phyloP scores from a whole-genome alignment of 768 basidiomycete species.

The Boletus rufocinnamomeus region DNA sequence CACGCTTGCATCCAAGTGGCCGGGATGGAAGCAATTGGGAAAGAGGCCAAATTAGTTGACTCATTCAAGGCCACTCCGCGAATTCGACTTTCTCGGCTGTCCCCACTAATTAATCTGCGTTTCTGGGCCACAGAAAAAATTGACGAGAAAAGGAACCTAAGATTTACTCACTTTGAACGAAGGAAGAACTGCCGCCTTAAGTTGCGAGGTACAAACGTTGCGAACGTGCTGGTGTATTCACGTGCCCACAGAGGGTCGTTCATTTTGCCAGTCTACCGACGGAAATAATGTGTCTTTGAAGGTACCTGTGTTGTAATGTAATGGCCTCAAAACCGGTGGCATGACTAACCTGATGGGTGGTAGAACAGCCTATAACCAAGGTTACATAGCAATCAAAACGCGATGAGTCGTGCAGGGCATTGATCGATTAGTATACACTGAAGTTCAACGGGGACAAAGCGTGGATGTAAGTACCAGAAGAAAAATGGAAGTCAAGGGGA shows the following conservation, averaged over 20 bases:
- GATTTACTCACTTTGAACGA: background rate
- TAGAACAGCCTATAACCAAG: slow-evolving; percentile 23
- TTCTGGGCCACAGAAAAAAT: background rate
- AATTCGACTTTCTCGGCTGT: slow-evolving; percentile 1
- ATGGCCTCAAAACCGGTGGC: slow-evolving; percentile 15
- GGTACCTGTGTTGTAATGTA: slow-evolving; percentile 27
- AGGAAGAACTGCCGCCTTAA: too few relatives aligned
- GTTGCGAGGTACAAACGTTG: background rate
- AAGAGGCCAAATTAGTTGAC: background rate
- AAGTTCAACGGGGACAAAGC: slow-evolving; percentile 31
- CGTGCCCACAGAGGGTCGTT: slow-evolving; percentile 5
- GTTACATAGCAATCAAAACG: slow-evolving; percentile 31
- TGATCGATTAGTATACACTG: slow-evolving; percentile 37
- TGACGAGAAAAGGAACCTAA: slow-evolving; percentile 3
- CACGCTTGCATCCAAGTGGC: too few relatives aligned
- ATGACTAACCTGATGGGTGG: slow-evolving; percentile 21
- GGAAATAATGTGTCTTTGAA: slow-evolving; percentile 16
- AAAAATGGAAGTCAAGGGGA: slow-evolving; percentile 16
- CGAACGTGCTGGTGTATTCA: background rate
- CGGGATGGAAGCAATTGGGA: slow-evolving; percentile 13
- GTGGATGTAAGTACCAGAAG: slow-evolving; percentile 32
- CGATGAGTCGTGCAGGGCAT: slow-evolving; percentile 19
- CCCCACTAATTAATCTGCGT: slow-evolving; percentile 13
- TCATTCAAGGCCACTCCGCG: slow-evolving; percentile 20
- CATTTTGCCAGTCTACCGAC: slow-evolving; percentile 12